Evolutionary conservation across 768 basidiomycete species (phyloP).

Genomic region (Rhodotorula diobovata): DNA sequence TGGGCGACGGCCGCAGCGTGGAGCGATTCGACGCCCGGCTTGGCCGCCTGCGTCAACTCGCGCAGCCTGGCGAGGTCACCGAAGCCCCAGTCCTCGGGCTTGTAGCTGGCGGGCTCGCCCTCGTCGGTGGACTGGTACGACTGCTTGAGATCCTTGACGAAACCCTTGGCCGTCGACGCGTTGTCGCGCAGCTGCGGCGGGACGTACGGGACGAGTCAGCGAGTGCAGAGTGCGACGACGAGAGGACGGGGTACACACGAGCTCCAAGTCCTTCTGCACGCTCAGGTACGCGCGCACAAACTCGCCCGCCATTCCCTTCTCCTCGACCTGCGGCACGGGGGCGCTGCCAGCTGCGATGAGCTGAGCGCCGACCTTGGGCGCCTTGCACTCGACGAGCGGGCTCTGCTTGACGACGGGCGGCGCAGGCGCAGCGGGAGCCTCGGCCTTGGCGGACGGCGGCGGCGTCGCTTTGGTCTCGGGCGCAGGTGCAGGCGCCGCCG

Average conservation of each 20-base stretch:
- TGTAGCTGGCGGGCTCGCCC: not conserved
- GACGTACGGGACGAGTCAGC: not conserved
- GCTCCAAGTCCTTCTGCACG: conserved; percentile 34
- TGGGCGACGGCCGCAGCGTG: conserved; percentile 19
- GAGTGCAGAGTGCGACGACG: not conserved
- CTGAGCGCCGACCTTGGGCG: conserved; percentile 21
- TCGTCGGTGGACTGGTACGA: not conserved
- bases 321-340: conserved; percentile 16
- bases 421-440: not conserved
- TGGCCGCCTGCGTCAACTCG: conserved; percentile 13
- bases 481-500: not conserved
- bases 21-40: conserved; percentile 21
- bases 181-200: conserved; percentile 21
- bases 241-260: conserved; percentile 9
- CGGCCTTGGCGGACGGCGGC: not conserved
- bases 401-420: not conserved
- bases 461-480: not conserved
- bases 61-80: conserved; percentile 29
- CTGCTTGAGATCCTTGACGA: conserved; percentile 3
- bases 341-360: conserved; percentile 4
- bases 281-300: conserved; percentile 38
- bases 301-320: conserved; percentile 42
- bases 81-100: conserved; percentile 23
- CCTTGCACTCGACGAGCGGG: not conserved
- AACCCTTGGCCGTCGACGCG: not conserved